Evolutionary conservation across 1,284 basidiomycete genomes (phyloP), one percentile per base, ranked within the genome.

Genomic region (Pseudozyma flocculosa): DNA sequence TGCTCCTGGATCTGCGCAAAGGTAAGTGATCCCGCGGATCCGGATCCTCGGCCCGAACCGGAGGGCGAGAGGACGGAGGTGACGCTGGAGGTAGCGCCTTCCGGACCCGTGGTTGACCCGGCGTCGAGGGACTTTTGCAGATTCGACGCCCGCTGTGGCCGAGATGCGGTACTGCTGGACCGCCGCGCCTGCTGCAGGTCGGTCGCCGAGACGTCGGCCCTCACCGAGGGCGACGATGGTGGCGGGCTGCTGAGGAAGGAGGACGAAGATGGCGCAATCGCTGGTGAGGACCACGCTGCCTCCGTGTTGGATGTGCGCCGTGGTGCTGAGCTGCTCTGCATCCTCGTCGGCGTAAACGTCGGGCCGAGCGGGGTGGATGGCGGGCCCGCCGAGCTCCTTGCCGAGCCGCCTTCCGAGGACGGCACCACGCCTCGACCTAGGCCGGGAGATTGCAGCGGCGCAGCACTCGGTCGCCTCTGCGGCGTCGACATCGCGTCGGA

Each of bases 1-100:
- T 76, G 68, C 43, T 68, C 68, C 43, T 77, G 73, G 40, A 73
- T 74, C 48, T 70, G 55, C 2, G 68, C 66, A 56, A 75, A 73
- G 1, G 72, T 68, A 26, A 60, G 49, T 15, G 61, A 44, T 4
- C 44, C 54, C 15, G 56, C 24, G 14, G 65, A 56, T 15, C 37
- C 18, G 15, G 30, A 45, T 44, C 17, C 54, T 38, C 19, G 44
- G 38, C 13, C 19, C 2, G 58, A 40, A 5, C 32, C 46, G 22
- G 46, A 29, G 37, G 45, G 11, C 3, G 38, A 32, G 1, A 48
- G 48, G n/a, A 47, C 38, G 26, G 26, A 5, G 26, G 26, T 29
- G 26, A 7, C 26, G 26, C 26, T 29, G 26, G 26, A 29, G 26
- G 26, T 11, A 11, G 26, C 7, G 11, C 26, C 26, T 37, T 48